Evolutionary conservation across 768 basidiomycete genomes (phyloP).

Genomic region (Leccinum truebloodii): DNA sequence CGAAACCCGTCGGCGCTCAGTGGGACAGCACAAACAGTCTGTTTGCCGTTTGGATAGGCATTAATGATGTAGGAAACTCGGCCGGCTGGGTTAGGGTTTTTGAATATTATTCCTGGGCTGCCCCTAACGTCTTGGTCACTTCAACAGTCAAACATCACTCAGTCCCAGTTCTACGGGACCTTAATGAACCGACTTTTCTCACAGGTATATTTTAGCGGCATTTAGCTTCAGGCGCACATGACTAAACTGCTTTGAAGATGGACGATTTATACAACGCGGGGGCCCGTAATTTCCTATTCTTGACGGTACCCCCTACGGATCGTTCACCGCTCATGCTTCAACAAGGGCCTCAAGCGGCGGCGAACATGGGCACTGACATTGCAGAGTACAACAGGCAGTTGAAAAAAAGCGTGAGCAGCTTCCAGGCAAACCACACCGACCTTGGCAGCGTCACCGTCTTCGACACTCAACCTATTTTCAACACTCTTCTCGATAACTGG

Average conservation of each 20-base stretch:
- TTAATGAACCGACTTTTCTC: constrained; percentile 31
- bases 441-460: constrained; percentile 50
- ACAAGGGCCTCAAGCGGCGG: constrained; percentile 34
- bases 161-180: constrained; percentile 24
- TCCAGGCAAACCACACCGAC: constrained; percentile 43
- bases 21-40: constrained; percentile 60
- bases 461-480: constrained; percentile 60
- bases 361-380: constrained; percentile 37
- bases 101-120: background rate
- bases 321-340: constrained; percentile 53
- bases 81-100: constrained; percentile 21
- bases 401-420: constrained; percentile 34
- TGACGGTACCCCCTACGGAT: constrained; percentile 62
- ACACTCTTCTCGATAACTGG: constrained; percentile 54
- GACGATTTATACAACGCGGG: constrained; percentile 37
- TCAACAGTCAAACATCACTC: constrained; percentile 26
- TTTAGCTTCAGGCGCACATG: background rate
- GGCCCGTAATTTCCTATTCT: constrained; percentile 61
- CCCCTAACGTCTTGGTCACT: background rate
- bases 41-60: constrained; percentile 72
- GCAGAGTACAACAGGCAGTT: constrained; percentile 50
- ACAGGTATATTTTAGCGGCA: constrained; percentile 18
- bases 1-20: constrained; percentile 49
- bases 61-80: constrained; percentile 54
- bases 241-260: constrained; percentile 12